A percentile compares a stretch with the other conserved stretches of the same genome.
These are phyloP conservation scores for Neohortaea acidophila DNA, from an alignment of 495 filamentous ascomycete species.

Conservation along the genomic window DNA sequence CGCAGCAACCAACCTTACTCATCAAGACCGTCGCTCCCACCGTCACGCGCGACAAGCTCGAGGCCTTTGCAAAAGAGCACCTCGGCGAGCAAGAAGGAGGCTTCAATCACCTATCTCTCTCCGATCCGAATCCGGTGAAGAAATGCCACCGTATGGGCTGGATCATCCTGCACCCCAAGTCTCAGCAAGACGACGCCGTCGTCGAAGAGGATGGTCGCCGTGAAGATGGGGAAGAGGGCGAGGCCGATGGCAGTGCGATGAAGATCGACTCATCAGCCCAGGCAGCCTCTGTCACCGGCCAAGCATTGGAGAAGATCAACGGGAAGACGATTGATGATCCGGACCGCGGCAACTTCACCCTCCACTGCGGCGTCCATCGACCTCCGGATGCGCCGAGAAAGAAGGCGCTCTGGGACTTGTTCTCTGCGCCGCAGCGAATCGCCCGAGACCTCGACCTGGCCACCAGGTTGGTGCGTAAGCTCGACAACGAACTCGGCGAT, in stretches of 20 bases:
- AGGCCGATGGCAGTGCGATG: slow-evolving; percentile 19
- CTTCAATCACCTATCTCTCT: slow-evolving; percentile 81
- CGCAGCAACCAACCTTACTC: slow-evolving; percentile 74
- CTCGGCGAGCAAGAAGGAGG: slow-evolving; percentile 73
- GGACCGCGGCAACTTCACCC: slow-evolving; percentile 83
- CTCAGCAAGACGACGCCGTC: slow-evolving; percentile 45
- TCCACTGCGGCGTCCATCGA: slow-evolving; percentile 90
- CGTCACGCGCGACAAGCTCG: slow-evolving; percentile 84
- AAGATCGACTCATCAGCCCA: slow-evolving; percentile 18
- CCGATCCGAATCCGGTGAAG: slow-evolving; percentile 92
- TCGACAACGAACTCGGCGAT: slow-evolving; percentile 63
- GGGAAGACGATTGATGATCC: slow-evolving; percentile 93
- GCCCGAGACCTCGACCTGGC: slow-evolving; percentile 72
- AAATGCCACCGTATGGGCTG: slow-evolving; percentile 96
- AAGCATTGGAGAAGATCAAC: slow-evolving; percentile 81
- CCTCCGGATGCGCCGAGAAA: slow-evolving; percentile 74
- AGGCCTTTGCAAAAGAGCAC: slow-evolving; percentile 83
- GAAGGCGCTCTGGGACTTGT: slow-evolving; percentile 94
- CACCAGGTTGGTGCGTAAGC: slow-evolving; percentile 54
- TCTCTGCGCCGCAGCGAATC: slow-evolving; percentile 77
- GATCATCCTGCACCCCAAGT: slow-evolving; percentile 80
- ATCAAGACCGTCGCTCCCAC: slow-evolving; percentile 98
- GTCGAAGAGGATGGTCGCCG: slow-evolving; percentile 51
- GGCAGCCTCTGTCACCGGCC: slow-evolving; percentile 45
- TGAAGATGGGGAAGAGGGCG: slow-evolving; percentile 34